Base-by-base conservation (phyloP, 2,329 filamentous ascomycete species). In the Capronia americana region DNA sequence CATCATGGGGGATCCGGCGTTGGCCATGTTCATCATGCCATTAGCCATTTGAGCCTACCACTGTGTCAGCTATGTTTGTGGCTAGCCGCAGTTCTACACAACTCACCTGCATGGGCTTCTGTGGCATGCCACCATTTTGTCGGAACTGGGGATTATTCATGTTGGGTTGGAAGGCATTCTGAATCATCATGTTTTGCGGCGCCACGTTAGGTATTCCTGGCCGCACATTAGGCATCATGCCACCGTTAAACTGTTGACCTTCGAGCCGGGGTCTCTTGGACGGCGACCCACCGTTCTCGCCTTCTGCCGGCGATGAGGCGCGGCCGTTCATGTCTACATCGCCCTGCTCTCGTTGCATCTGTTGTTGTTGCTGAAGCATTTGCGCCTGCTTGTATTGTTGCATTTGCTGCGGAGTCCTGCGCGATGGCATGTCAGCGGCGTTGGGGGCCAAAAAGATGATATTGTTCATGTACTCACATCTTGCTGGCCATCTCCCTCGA, bases 81-180 rank as follows among this genome's bases (percentile, higher is more conserved):
- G 20, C 20, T 12, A 30, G 17, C 53, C 14, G 11, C 8, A 79
- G 89, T 91, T 80, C 92, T 88, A 77, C 6, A 30, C 91, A 88
- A 85, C 97, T 97, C 78, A 92, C 89, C 79, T 92, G 89, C 78
- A 97, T 91, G 75, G 90, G 90, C 83, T 96, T 96, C 83, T 94
- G 71, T 28, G 69, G 71, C 70, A 73, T 73, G n/a, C 55, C 69
- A 14, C 69, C 70, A 34, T 73, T 73, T 53, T 67, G 71, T 48
- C 67, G 63, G 59, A 73, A 73, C 46, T 90, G 86, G 77, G 86
- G 85, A 76, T 88, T 91, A 81, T 97, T 86, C 77, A 85, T 85
- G 76, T 84, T 85, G 75, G 90, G 87, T 78, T 92, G 90, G 80
- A 97, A 91, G 75, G 90, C 91, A 80, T 90, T 89, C 75, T 77